Evolutionary conservation across 352 stramenopile genomes (phyloP).

Genomic region (Phytophthora palmivora): DNA sequence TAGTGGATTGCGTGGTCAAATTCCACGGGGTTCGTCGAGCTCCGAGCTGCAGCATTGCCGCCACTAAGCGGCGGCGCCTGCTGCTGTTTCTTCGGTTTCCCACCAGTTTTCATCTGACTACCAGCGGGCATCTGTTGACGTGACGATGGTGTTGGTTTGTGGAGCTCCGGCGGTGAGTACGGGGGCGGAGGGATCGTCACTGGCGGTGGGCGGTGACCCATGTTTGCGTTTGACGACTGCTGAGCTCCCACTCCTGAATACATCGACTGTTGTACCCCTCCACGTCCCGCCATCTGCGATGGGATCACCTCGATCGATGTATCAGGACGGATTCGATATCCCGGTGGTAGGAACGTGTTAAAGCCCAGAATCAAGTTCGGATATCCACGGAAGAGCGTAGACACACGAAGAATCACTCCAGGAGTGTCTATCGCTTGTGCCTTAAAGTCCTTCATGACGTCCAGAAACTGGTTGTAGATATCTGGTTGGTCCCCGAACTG

Average conservation of each 20-base stretch:
- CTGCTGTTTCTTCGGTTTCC: conserved; percentile 70
- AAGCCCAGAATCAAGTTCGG: conserved; percentile 98
- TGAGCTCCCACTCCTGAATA: conserved; percentile 42
- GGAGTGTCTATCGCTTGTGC: conserved; percentile 98
- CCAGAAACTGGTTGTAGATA: conserved; percentile 99
- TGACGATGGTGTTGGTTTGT: conserved; percentile 53
- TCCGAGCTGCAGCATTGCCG: conserved; percentile 41
- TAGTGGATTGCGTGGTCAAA: conserved; percentile 99
- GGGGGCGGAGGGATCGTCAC: conserved; percentile 74
- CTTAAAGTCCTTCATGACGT: conserved; percentile 99
- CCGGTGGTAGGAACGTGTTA: conserved; percentile 99
- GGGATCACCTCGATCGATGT: conserved; percentile 85
- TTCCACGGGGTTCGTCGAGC: conserved; percentile 92
- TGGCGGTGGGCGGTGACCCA: conserved; percentile 66
- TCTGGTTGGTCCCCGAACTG: conserved; percentile 99
- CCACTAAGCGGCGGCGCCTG: conserved; percentile 28
- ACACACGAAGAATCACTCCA: conserved; percentile 98
- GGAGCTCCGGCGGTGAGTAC: conserved; percentile 66
- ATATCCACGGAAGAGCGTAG: conserved; percentile 98
- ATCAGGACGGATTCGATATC: conserved; percentile 88
- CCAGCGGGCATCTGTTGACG: conserved; percentile 53
- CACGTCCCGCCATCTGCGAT: conserved; percentile 61
- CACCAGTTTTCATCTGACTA: conserved; percentile 39
- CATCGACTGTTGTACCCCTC: conserved; percentile 46
- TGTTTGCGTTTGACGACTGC: conserved; percentile 36